Base-by-base conservation (phyloP, 2,329 filamentous ascomycete genomes). In the Curvularia hawaiiensis region DNA sequence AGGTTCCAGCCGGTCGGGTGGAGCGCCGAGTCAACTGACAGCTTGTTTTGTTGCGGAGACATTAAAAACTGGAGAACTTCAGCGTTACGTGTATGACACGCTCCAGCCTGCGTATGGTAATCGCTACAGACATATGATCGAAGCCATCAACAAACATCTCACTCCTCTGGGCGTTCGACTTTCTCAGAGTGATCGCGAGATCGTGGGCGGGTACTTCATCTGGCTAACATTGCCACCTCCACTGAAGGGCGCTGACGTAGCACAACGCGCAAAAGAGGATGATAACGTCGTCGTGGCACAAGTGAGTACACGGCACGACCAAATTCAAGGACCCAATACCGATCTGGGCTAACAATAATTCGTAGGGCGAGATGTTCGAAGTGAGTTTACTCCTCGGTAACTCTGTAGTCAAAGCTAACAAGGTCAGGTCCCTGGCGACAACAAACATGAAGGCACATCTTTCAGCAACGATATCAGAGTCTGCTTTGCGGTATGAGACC, bases 171-270 rank as follows among this genome's bases (percentile, higher is more conserved):
- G 88, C 1, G 83, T 90, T 78, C 64, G 75, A 66, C 58, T 80
- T 38, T 74, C 75, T 14, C 76, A 83, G 54, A 67, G 74, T 1
- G 73, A 78, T 54, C 75, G 79, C 33, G 72, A 79, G 3, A 74
- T 88, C 3, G 89, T 88, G 30, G 92, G 92, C 0, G 92, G 92
- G 0, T 97, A 94, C 73, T 97, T 96, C 73, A 79, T 96, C 47
- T 97, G 92, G 92, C 75, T 96, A 26, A 82, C 80, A 1, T 75
- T 96, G 4, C 87, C 88, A 0, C 61, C 73, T 61, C 54, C 71
- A 44, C 77, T 89, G 52, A 79, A 82, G 9, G 86, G 83, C 35
- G 77, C 77, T 31, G 80, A 82, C 8, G 79, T 92, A 31, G 84
- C 85, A 7, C 77, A 81, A 64, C 79, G 80, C 39, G 88, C 88